phyloP scores from a whole-genome alignment of 495 filamentous ascomycete genomes.

The Clohesyomyces aquaticus region DNA sequence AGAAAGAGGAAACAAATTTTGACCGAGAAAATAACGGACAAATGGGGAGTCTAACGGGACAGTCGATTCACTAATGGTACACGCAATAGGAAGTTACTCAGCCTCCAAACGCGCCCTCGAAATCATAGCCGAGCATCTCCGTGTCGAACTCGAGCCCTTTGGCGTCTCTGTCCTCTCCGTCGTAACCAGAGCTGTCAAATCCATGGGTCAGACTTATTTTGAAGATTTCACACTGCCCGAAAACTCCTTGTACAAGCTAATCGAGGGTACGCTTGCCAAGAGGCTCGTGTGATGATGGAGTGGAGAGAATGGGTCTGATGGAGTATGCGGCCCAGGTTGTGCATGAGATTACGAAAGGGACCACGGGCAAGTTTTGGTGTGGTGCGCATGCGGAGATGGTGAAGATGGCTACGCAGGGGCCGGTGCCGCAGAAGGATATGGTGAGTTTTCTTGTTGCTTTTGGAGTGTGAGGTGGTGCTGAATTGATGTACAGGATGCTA shows the following conservation, averaged over 20 bases:
- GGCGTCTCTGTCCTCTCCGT: conserved; percentile 5
- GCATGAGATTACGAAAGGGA: conserved; percentile 1
- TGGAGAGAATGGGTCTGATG: conserved; percentile 5
- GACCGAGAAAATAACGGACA: neutral
- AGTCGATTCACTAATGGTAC: no score
- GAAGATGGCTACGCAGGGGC: neutral
- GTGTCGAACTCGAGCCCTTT: conserved; percentile 23
- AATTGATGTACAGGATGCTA: no score
- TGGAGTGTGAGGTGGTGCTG: no score
- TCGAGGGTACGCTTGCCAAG: conserved; percentile 4
- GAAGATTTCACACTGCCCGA: conserved; percentile 15
- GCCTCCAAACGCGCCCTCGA: conserved; percentile 14
- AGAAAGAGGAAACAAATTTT: neutral
- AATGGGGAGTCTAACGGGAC: no score
- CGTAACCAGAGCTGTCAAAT: conserved; percentile 13
- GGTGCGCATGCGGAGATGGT: conserved; percentile 9
- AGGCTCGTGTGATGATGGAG: conserved; percentile 11
- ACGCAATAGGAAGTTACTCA: conserved; percentile 10
- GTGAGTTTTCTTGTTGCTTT: no score
- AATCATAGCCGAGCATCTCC: conserved; percentile 15
- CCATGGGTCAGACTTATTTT: conserved; percentile 5
- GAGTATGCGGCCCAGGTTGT: conserved; percentile 14
- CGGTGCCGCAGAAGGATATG: neutral
- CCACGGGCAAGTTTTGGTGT: conserved; percentile 17
- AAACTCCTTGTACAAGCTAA: conserved; percentile 9